Evolutionary conservation across 768 basidiomycete genomes (phyloP).

Genomic region (Lactarius hengduanensis): DNA sequence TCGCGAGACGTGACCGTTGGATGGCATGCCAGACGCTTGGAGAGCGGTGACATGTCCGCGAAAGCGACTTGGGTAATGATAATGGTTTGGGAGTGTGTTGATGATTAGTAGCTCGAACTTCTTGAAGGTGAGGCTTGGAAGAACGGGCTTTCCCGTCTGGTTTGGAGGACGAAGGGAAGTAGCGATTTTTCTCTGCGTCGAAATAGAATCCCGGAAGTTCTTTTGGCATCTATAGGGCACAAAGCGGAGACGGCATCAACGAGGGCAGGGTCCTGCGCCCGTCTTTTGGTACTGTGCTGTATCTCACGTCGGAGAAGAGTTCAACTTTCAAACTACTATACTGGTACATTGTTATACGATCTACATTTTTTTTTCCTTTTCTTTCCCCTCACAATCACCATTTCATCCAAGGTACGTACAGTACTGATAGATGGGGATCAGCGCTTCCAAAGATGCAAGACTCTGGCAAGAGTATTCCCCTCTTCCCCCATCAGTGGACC

Average conservation of each 20-base stretch:
- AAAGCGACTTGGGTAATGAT: constrained; percentile 1
- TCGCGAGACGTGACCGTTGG: constrained; percentile 14
- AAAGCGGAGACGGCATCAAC: constrained; percentile 5
- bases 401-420: background rate
- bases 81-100: background rate
- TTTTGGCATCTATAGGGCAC: constrained; percentile 24
- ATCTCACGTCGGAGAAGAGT: background rate
- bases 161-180: constrained; percentile 32
- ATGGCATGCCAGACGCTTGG: constrained; percentile 16
- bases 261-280: background rate
- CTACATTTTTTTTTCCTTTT: background rate
- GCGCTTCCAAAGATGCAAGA: background rate
- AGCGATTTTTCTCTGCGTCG: constrained; percentile 30
- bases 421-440: constrained; percentile 3
- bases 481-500: background rate
- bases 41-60: background rate
- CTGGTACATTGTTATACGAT: background rate
- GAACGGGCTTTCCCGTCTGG: constrained; percentile 1
- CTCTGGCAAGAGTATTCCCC: background rate
- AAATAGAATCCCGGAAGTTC: constrained; percentile 34
- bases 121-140: background rate
- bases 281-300: background rate
- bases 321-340: background rate
- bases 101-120: background rate
- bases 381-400: background rate